phyloP scores from a whole-genome alignment of 2,329 filamentous ascomycete species.

The Fusarium equiseti region DNA sequence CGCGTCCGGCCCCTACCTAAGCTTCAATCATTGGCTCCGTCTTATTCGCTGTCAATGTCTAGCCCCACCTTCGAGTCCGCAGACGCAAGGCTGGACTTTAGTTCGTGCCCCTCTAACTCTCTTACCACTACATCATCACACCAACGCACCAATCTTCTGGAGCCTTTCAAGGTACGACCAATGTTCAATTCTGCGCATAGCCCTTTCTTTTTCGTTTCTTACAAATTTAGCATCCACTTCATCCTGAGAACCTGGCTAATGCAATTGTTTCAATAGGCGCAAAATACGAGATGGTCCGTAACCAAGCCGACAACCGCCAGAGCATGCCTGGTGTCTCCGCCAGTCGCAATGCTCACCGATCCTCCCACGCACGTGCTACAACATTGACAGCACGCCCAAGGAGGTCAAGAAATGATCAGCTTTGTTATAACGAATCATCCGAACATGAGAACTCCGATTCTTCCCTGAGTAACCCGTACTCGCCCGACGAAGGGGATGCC shows the following conservation, averaged over 20 bases:
- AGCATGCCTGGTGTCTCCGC: conserved; percentile 14
- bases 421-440: conserved; percentile 26
- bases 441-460: conserved; percentile 26
- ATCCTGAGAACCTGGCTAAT: conserved; percentile 14
- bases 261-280: conserved; percentile 1
- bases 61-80: conserved; percentile 10
- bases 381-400: conserved; percentile 28
- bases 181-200: neutral
- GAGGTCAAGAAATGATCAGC: conserved; percentile 27
- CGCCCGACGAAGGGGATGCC: conserved; percentile 14
- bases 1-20: neutral
- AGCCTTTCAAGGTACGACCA: conserved; percentile 32
- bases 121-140: conserved; percentile 37
- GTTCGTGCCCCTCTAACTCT: conserved; percentile 44
- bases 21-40: conserved; percentile 12
- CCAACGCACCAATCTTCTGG: conserved; percentile 7
- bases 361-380: conserved; percentile 22
- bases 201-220: neutral
- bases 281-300: conserved; percentile 47
- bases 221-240: fast-evolving
- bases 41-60: neutral
- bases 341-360: conserved; percentile 44
- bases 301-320: conserved; percentile 43
- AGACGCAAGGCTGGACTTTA: conserved; percentile 40
- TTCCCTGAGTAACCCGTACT: conserved; percentile 19